phyloP scores from a whole-genome alignment of 2,329 filamentous ascomycete genomes.

The Immersiporthe knoxdaviesiana region DNA sequence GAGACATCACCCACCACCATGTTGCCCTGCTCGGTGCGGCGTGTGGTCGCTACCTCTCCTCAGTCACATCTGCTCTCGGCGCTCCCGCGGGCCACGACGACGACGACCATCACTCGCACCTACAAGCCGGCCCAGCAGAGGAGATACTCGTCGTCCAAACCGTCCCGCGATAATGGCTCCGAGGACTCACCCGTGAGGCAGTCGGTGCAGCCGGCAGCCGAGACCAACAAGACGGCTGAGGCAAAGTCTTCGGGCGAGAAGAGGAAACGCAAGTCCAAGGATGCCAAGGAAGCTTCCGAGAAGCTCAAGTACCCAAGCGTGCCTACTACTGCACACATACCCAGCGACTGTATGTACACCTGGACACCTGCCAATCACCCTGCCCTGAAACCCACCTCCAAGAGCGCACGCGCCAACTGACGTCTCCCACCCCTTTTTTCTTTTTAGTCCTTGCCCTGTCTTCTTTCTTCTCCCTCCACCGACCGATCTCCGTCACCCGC shows the following conservation, averaged over 20 bases:
- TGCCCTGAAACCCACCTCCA: not conserved
- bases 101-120: constrained; percentile 41
- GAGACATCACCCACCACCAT: constrained; percentile 45
- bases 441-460: constrained; percentile 79
- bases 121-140: constrained; percentile 52
- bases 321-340: constrained; percentile 73
- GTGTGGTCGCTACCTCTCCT: constrained; percentile 53
- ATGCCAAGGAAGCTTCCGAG: constrained; percentile 53
- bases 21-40: constrained; percentile 60
- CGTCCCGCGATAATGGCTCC: constrained; percentile 61
- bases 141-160: constrained; percentile 64
- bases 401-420: constrained; percentile 24
- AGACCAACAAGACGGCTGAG: constrained; percentile 44
- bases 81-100: constrained; percentile 43
- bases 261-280: constrained; percentile 63
- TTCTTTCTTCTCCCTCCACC: constrained; percentile 93
- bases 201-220: constrained; percentile 52
- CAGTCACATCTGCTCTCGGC: constrained; percentile 49
- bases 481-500: constrained; percentile 86
- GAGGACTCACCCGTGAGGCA: constrained; percentile 54
- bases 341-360: constrained; percentile 61
- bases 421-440: constrained; percentile 1
- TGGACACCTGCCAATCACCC: not conserved
- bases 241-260: constrained; percentile 54
- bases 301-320: constrained; percentile 69